Conservation (phyloP, 2,329 filamentous ascomycete species). For the Chalaropsis thielavioides region DNA sequence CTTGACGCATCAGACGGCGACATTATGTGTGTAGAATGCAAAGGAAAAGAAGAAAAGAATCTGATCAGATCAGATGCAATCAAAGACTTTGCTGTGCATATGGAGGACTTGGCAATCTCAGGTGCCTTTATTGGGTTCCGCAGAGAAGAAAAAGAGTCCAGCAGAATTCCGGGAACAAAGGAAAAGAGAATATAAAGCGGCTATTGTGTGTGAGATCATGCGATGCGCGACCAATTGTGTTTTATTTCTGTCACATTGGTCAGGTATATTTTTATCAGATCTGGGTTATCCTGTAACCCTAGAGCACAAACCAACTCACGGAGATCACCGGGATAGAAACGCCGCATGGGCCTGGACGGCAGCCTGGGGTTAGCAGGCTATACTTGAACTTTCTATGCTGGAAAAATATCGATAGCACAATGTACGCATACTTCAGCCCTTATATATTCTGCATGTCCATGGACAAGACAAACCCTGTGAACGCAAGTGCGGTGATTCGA, state of each 20-base stretch:
- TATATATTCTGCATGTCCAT: too few species aligned
- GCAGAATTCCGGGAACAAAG: not conserved
- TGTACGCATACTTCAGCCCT: too few species aligned
- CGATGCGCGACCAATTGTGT: not conserved
- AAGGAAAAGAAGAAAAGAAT: not conserved
- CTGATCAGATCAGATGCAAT: not conserved
- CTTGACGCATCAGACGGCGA: not conserved
- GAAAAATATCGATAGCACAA: not conserved
- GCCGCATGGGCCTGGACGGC: not conserved
- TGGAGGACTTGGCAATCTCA: not conserved
- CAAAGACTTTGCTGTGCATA: not conserved
- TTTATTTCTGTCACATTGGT: conserved; percentile 3
- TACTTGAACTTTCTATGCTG: not conserved
- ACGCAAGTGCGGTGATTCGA: not conserved
- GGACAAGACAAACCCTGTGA: too few species aligned
- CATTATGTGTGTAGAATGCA: not conserved
- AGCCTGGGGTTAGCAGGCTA: not conserved
- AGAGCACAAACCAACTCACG: conserved; percentile 5
- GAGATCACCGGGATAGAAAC: not conserved
- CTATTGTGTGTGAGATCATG: not conserved
- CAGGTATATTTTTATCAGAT: conserved; percentile 5
- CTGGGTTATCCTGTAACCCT: not conserved
- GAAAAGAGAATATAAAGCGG: not conserved
- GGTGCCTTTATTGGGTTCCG: not conserved
- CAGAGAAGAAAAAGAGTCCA: not conserved